Conservation (phyloP, 176 grass and related monocot species). For the Typha latifolia region DNA sequence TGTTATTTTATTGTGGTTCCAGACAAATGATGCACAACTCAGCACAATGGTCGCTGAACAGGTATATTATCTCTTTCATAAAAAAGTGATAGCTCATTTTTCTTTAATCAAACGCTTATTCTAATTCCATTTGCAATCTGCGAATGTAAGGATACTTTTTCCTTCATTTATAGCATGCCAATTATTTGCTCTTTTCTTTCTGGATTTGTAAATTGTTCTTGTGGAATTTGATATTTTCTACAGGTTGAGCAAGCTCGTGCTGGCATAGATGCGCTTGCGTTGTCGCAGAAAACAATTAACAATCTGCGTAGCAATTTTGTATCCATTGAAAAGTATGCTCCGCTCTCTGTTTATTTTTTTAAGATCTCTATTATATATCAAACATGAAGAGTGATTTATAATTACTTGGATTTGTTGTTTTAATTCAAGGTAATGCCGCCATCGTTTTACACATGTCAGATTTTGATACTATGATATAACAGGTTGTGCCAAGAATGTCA, state of each 20-base stretch:
- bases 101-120: background rate
- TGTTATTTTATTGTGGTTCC: slow-evolving; percentile 27
- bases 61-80: slow-evolving; percentile 30
- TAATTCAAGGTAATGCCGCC: background rate
- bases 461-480: slow-evolving; percentile 25
- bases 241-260: slow-evolving; percentile 92
- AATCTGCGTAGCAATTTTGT: slow-evolving; percentile 85
- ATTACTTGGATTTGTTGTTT: too few species aligned
- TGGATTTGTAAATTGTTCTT: slow-evolving; percentile 6
- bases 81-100: slow-evolving; percentile 5
- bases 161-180: background rate
- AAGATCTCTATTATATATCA: too few species aligned
- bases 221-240: slow-evolving; percentile 10
- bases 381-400: too few species aligned
- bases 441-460: background rate
- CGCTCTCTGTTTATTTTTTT: slow-evolving; percentile 10
- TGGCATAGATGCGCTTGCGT: slow-evolving; percentile 77
- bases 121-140: background rate
- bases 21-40: slow-evolving; percentile 98
- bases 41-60: slow-evolving; percentile 98
- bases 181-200: slow-evolving; percentile 7
- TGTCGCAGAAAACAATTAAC: slow-evolving; percentile 94
- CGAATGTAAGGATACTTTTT: background rate
- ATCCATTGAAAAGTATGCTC: slow-evolving; percentile 83
- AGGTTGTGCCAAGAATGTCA: slow-evolving; percentile 97